phyloP scores from a whole-genome alignment of 73 alveolate species.

The Blepharisma stoltei region DNA sequence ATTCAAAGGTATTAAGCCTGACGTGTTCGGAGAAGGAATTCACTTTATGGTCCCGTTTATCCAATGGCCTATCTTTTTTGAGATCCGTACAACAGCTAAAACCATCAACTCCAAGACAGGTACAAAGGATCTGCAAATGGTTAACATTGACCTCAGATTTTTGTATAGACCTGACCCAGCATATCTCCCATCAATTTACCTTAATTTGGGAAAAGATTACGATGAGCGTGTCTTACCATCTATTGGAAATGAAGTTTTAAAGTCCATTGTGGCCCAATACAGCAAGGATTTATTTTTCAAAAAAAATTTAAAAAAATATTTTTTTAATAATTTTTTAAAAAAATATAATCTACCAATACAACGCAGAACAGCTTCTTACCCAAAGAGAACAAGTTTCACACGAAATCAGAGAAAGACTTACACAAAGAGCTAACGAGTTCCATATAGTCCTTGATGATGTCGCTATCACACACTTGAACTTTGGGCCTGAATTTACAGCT shows the following conservation, averaged over 20 bases:
- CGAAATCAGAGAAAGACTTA: constrained; percentile 65
- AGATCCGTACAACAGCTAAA: constrained; percentile 62
- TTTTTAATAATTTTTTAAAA: no score
- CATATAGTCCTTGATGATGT: constrained; percentile 79
- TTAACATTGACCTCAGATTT: constrained; percentile 68
- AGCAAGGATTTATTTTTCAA: no score
- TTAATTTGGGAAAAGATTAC: constrained; percentile 68
- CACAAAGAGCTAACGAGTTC: constrained; percentile 75
- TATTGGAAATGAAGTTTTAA: constrained; percentile 76
- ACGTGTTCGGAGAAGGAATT: constrained; percentile 79
- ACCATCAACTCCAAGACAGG: constrained; percentile 75
- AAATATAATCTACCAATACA: no score
- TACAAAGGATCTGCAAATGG: constrained; percentile 80
- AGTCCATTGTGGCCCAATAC: constrained; percentile 75
- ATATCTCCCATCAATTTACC: constrained; percentile 59
- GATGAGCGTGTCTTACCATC: constrained; percentile 78
- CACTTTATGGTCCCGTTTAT: constrained; percentile 71
- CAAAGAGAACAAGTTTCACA: constrained; percentile 81
- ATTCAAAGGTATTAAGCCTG: constrained; percentile 56
- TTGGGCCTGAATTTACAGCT: constrained; percentile 72
- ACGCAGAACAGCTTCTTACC: constrained; percentile 79
- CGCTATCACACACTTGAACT: constrained; percentile 74
- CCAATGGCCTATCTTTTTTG: constrained; percentile 65
- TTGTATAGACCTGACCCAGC: constrained; percentile 66
- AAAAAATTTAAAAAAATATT: no score